Percentiles rank a stretch among this genome's conserved stretches.
Evolutionary conservation across 31 red algal species (phyloP).

Genomic region (Asparagopsis taxiformis): DNA sequence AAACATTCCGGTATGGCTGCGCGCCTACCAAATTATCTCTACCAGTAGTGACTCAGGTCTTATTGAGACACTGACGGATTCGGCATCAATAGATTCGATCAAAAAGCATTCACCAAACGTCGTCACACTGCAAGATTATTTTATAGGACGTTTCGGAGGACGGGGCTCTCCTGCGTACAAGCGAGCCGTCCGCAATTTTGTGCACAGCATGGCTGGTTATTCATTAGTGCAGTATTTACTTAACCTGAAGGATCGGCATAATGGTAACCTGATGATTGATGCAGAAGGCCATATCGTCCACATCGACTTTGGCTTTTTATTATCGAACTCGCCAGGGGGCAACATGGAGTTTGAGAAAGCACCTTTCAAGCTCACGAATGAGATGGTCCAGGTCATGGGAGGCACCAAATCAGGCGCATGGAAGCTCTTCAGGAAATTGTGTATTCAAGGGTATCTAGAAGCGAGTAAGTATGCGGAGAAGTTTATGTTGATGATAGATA

Average conservation of each 20-base stretch:
- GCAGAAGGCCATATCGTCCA: slow-evolving; percentile 91
- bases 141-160: slow-evolving; percentile 89
- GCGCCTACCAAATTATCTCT: slow-evolving; percentile 94
- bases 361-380: slow-evolving; percentile 97
- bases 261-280: slow-evolving; percentile 99
- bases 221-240: slow-evolving; percentile 94
- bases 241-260: slow-evolving; percentile 98
- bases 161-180: slow-evolving; percentile 64
- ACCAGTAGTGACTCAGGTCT: slow-evolving; percentile 85
- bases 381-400: slow-evolving; percentile 98
- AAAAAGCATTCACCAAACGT: slow-evolving; percentile 91
- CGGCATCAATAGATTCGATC: slow-evolving; percentile 84
- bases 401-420: slow-evolving; percentile 76
- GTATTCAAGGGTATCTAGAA: slow-evolving; percentile 91
- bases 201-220: slow-evolving; percentile 97
- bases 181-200: slow-evolving; percentile 91
- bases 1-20: slow-evolving; percentile 81
- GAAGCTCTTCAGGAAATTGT: slow-evolving; percentile 85
- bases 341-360: slow-evolving; percentile 97
- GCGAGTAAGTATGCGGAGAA: slow-evolving; percentile 89
- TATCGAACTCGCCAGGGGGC: slow-evolving; percentile 95
- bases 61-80: slow-evolving; percentile 92
- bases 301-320: slow-evolving; percentile 99
- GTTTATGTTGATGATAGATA: slow-evolving; percentile 97
- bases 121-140: slow-evolving; percentile 92